Evolutionary conservation across 768 basidiomycete genomes (phyloP).

Genomic region (Serendipita sp.): DNA sequence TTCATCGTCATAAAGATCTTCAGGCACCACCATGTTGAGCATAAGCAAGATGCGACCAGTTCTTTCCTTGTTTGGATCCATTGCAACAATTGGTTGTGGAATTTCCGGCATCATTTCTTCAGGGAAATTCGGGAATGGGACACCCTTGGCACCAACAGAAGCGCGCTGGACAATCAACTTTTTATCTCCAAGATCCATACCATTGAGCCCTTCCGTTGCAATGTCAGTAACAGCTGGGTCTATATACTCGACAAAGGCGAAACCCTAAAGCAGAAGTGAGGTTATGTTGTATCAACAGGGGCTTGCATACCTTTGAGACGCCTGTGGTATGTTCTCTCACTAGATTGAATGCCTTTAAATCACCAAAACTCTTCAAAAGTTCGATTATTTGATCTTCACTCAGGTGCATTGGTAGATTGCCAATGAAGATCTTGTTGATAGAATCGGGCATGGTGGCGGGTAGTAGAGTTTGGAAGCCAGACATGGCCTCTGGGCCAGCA

Average conservation of each 20-base stretch:
- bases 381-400: conserved; percentile 99
- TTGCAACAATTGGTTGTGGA: conserved; percentile 75
- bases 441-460: conserved; percentile 69
- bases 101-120: conserved; percentile 72
- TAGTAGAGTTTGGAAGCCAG: neutral
- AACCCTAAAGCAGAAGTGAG: conserved; percentile 43
- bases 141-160: conserved; percentile 77
- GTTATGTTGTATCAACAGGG: neutral
- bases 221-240: conserved; percentile 80
- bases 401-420: conserved; percentile 86
- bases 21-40: conserved; percentile 95
- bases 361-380: conserved; percentile 90
- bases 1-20: conserved; percentile 76
- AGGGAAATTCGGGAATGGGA: conserved; percentile 40
- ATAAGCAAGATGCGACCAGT: conserved; percentile 76
- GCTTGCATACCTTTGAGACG: conserved; percentile 56
- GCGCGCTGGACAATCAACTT: conserved; percentile 93
- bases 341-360: conserved; percentile 93
- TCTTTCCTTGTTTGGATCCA: conserved; percentile 34
- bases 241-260: conserved; percentile 97
- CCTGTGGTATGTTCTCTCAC: conserved; percentile 88
- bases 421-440: conserved; percentile 95
- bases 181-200: conserved; percentile 94
- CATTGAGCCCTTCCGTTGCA: conserved; percentile 89
- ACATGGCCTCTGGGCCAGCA: conserved; percentile 49